A percentile compares a stretch with the other conserved stretches of the same genome.
Conservation (phyloP, 2,329 filamentous ascomycete species). For the Cadophora sp. region DNA sequence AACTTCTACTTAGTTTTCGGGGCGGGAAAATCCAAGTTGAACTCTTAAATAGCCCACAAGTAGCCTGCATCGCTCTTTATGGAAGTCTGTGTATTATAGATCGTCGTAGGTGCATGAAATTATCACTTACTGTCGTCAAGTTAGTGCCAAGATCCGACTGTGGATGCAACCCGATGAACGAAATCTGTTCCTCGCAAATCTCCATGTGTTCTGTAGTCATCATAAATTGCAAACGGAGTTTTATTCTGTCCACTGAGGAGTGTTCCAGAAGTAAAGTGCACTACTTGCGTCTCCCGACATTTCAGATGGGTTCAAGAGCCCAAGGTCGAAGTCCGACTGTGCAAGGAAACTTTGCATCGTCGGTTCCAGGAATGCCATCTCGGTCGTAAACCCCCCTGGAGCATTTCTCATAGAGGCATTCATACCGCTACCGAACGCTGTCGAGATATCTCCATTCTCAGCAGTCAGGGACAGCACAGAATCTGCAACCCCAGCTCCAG, state of each 20-base stretch:
- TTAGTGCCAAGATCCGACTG: background rate
- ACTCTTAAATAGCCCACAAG: too few relatives aligned
- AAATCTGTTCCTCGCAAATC: background rate
- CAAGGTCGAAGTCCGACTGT: constrained; percentile 15
- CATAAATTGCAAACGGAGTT: background rate
- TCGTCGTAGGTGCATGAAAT: too few relatives aligned
- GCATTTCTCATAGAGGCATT: constrained; percentile 15
- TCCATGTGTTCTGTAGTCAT: background rate
- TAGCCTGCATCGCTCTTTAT: too few relatives aligned
- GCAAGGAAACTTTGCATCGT: constrained; percentile 17
- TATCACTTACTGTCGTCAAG: background rate
- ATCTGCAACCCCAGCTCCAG: background rate
- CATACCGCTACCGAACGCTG: background rate
- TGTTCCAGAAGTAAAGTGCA: constrained; percentile 14
- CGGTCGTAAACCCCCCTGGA: constrained; percentile 12
- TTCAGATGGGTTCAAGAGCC: constrained; percentile 6
- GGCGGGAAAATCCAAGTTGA: too few relatives aligned
- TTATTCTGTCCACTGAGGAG: constrained; percentile 14
- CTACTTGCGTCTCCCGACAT: constrained; percentile 7
- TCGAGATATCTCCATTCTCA: constrained; percentile 4
- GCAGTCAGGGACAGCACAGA: background rate
- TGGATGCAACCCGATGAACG: background rate
- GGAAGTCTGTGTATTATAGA: too few relatives aligned
- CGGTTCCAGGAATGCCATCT: constrained; percentile 15
- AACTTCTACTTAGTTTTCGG: too few relatives aligned